These are phyloP conservation scores for Fusarium scirpi DNA, from an alignment of 2,329 filamentous ascomycete species.

Conservation along the genomic window DNA sequence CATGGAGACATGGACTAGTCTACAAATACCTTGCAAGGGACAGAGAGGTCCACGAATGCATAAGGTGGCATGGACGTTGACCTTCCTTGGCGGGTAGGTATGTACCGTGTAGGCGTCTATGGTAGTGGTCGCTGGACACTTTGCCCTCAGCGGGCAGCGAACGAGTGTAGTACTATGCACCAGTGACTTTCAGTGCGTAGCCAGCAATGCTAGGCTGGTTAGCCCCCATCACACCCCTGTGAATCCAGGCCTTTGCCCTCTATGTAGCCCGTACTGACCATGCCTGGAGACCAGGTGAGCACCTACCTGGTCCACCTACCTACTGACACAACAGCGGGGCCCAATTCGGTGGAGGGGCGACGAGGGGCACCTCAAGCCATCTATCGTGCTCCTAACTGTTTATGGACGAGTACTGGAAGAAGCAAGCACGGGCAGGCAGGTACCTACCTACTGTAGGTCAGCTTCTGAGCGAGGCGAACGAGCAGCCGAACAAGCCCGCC, in stretches of 20 bases:
- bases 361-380: constrained; percentile 33
- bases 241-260: constrained; percentile 23
- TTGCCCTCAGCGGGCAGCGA: constrained; percentile 19
- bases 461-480: constrained; percentile 41
- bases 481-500: constrained; percentile 32
- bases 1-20: constrained; percentile 5
- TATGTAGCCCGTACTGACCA: constrained; percentile 14
- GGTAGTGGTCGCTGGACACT: constrained; percentile 4
- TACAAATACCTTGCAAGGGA: not conserved
- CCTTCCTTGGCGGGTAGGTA: constrained; percentile 29
- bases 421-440: constrained; percentile 24
- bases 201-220: constrained; percentile 27
- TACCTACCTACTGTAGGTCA: constrained; percentile 2
- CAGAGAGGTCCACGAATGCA: constrained; percentile 13
- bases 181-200: constrained; percentile 33
- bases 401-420: constrained; percentile 37
- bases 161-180: constrained; percentile 39
- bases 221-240: constrained; percentile 34
- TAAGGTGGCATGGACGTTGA: constrained; percentile 24
- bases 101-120: not conserved
- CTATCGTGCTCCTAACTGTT: constrained; percentile 36
- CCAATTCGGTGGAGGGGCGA: constrained; percentile 42
- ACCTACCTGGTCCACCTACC: constrained; percentile 17
- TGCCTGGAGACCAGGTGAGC: constrained; percentile 31
- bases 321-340: constrained; percentile 46